A percentile compares a stretch with the other conserved stretches of the same genome.
phyloP scores from a whole-genome alignment of 148 eudicot genomes.

The Amaranthus hypochondriacus region DNA sequence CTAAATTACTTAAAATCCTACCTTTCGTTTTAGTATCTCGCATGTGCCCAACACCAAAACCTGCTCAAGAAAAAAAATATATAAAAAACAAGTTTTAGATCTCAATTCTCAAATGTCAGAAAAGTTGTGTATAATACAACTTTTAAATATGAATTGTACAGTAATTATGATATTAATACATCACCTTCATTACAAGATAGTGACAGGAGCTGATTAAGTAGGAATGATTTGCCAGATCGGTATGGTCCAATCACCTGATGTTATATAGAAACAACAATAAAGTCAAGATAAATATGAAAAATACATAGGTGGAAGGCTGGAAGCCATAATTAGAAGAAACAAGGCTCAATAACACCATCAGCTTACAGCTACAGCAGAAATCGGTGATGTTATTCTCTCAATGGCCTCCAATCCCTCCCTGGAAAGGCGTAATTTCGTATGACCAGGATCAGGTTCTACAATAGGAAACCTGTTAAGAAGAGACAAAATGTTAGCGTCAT shows the following conservation, averaged over 20 bases:
- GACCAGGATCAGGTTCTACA: slow-evolving; percentile 95
- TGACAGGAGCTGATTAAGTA: slow-evolving; percentile 94
- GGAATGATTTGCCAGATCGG: slow-evolving; percentile 95
- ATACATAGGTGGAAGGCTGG: not conserved
- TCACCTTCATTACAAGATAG: slow-evolving; percentile 96
- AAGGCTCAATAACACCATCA: not conserved
- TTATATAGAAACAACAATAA: not conserved
- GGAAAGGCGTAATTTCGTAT: slow-evolving; percentile 85
- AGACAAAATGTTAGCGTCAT: slow-evolving; percentile 11
- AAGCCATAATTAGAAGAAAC: not conserved
- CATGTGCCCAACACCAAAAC: slow-evolving; percentile 99
- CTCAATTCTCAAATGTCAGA: not conserved
- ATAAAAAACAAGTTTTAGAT: not conserved
- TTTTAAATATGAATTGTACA: not conserved
- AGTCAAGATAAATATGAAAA: not conserved
- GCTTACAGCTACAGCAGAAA: slow-evolving; percentile 96
- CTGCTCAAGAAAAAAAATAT: slow-evolving; percentile 35
- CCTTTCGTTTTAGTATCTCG: slow-evolving; percentile 98
- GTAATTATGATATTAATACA: slow-evolving; percentile 6
- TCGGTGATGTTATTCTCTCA: slow-evolving; percentile 64
- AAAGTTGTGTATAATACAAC: not conserved
- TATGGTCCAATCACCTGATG: slow-evolving; percentile 97
- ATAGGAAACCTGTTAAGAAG: slow-evolving; percentile 70
- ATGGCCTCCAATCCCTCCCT: slow-evolving; percentile 91
- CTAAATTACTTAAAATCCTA: slow-evolving; percentile 12